Evolutionary conservation across 352 stramenopile genomes (phyloP), one percentile per base, ranked within the genome.

Genomic region (Pythium diclinum): DNA sequence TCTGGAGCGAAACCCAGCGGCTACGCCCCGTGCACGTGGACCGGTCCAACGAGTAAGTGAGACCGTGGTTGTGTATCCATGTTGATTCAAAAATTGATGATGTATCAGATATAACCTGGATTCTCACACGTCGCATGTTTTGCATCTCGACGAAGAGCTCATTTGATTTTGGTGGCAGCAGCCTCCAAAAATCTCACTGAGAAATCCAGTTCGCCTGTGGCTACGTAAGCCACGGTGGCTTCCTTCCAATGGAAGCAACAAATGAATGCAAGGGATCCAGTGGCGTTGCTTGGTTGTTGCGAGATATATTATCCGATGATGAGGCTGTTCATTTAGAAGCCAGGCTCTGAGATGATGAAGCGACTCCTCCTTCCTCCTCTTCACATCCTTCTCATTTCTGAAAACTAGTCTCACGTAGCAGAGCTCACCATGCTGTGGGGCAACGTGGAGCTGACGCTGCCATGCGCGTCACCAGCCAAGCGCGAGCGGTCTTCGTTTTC

Each of bases 1-100:
- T 64, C 3, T 69, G 63, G 47, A 61, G 63, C 42, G 63, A 69
- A 42, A 64, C 56, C 5, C 64, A 71, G 33, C 56, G 62, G 17
- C 44, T 68, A 2, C 62, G 54, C 32, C 54, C 62, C 13, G 47
- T 59, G 25, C 63, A 69, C 30, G 32, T 32, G 30, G 52, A 64
- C 34, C 63, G 56, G 19, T 65, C 40, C 17, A 44, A 17, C 13
- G 49, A 61, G n/a, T 67, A 13, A 33, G 17, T 67, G 19, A 33
- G 17, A 34, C 34, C 54, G 21, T 32, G 13, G 25, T 47, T 14
- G 6, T 61, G 38, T 21, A 40, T 13, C 33, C 40, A 21, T 61
- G 38, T 53, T 6, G 30, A 40, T 25, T 21, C 14, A 9, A 58
- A 49, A 17, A 23, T 30, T 32, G n/a, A 16, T 28, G n/a, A 51